Conservation (phyloP, 2,329 filamentous ascomycete genomes). For the Coniochaeta hoffmannii region DNA sequence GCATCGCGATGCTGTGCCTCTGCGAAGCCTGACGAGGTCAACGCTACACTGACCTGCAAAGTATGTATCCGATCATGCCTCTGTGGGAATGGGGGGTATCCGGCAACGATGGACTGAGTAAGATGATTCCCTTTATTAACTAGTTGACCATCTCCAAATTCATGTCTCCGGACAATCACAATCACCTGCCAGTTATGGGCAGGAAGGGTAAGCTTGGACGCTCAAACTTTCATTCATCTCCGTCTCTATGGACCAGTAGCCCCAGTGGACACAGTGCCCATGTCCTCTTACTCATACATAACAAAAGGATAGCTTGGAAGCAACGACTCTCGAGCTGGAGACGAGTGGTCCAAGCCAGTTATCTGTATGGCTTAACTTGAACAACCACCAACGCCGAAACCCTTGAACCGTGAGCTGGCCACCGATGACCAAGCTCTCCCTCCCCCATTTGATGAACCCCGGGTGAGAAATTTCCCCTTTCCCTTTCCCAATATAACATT, state of each 20-base stretch:
- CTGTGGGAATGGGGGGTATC: no score
- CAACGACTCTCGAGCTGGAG: not conserved
- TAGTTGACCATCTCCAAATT: no score
- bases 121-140: no score
- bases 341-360: not conserved
- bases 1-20: no score
- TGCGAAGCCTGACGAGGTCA: no score
- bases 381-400: not conserved
- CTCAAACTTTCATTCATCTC: not conserved
- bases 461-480: not conserved
- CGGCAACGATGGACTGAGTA: no score
- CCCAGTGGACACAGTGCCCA: not conserved
- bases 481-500: not conserved
- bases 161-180: no score
- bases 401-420: not conserved
- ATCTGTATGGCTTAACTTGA: not conserved
- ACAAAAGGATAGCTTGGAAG: not conserved
- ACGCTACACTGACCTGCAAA: no score
- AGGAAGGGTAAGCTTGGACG: no score
- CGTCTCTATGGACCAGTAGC: not conserved
- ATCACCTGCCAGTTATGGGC: no score
- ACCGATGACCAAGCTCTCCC: not conserved
- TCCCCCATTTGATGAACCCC: not conserved
- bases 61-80: no score
- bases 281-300: slow-evolving; percentile 1